Base-by-base conservation (phyloP, 257 asterid species). In the Linderniella brevidens region DNA sequence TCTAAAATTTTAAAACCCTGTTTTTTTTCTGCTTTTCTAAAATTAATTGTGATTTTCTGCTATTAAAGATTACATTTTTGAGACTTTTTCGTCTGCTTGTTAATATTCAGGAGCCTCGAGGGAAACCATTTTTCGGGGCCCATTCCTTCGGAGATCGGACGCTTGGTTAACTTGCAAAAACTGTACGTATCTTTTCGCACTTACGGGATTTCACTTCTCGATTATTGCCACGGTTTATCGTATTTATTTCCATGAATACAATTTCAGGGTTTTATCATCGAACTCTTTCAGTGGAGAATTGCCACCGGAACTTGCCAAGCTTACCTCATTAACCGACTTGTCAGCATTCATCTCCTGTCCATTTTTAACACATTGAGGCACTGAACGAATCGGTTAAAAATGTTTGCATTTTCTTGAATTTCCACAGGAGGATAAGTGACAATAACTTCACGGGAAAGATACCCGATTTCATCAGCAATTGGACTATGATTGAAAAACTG, bases 371-470 rank as follows among this genome's bases (percentile, higher is more conserved):
- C 32, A 25, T 6, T 25, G 32, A 25, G 3, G 6, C 3, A 25
- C 32, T 25, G n/a, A n/a, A n/a, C n/a, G n/a, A n/a, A n/a, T n/a
- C n/a, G n/a, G n/a, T n/a, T n/a, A n/a, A n/a, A n/a, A n/a, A n/a
- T n/a, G n/a, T n/a, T n/a, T 25, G 32, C 32, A 25, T 25, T 25
- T 25, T 25, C 32, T 25, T 6, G 32, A 25, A 19, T 12, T 43
- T 50, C 6, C 54, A n/a, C n/a, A 88, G 97, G 78, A 76, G 95
- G 82, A 66, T 88, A 59, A 74, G 75, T 58, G 93, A 80, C 79
- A 87, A 80, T 61, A 78, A 83, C 69, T 78, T 88, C 84, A 75
- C 84, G 11, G 97, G 93, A 64, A 74, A 64, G 58, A 72, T 88
- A 58, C 95, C 97, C 0, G 72, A 80, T 39, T 83, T 78, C 58